These are phyloP conservation scores for Wilcoxina mikolae DNA, from an alignment of 495 filamentous ascomycete genomes.

Conservation along the genomic window DNA sequence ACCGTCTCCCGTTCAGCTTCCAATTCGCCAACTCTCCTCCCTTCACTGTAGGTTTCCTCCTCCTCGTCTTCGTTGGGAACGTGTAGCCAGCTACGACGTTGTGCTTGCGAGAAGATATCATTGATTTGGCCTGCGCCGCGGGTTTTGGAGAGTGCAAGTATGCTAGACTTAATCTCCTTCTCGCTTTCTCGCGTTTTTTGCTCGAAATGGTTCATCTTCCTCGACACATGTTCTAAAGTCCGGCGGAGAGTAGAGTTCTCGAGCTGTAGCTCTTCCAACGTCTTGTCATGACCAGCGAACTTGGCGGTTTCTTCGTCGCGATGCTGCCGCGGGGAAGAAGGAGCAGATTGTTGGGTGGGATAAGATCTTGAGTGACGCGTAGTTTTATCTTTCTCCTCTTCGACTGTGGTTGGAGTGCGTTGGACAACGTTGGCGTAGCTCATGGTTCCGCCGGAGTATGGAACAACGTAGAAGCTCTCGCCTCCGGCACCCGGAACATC, in stretches of 20 bases:
- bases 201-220: slow-evolving; percentile 23
- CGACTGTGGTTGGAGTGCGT: slow-evolving; percentile 7
- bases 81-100: slow-evolving; percentile 19
- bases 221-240: slow-evolving; percentile 21
- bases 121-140: not conserved
- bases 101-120: slow-evolving; percentile 20
- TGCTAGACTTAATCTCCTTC: slow-evolving; percentile 17
- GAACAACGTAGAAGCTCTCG: slow-evolving; percentile 73
- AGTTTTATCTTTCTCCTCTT: not conserved
- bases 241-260: slow-evolving; percentile 23
- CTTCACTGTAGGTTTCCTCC: slow-evolving; percentile 10
- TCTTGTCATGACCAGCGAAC: slow-evolving; percentile 18
- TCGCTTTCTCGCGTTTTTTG: slow-evolving; percentile 23
- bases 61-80: slow-evolving; percentile 22
- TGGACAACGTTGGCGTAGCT: slow-evolving; percentile 74
- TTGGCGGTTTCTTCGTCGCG: slow-evolving; percentile 4
- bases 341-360: not conserved
- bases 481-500: slow-evolving; percentile 30
- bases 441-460: slow-evolving; percentile 70
- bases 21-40: slow-evolving; percentile 7
- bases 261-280: slow-evolving; percentile 24
- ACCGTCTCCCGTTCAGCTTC: slow-evolving; percentile 7
- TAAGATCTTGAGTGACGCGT: not conserved
- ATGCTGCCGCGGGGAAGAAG: not conserved
- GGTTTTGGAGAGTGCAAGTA: slow-evolving; percentile 18